Evolutionary conservation across 2,329 filamentous ascomycete genomes (phyloP), one percentile per base, ranked within the genome.

Genomic region (Stemphylium beticola): DNA sequence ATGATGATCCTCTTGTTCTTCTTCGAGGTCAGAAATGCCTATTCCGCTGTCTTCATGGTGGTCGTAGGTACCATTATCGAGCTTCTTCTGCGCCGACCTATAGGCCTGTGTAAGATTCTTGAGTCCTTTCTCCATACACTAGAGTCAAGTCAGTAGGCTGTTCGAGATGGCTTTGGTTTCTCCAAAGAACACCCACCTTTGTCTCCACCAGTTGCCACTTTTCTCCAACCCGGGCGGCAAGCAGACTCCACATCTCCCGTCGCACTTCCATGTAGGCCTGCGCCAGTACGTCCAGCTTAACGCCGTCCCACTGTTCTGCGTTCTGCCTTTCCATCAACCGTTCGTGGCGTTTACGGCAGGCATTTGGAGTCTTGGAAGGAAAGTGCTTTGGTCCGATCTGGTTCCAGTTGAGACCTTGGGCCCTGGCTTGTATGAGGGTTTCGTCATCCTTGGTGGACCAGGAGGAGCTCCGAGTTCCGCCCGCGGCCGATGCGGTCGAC

Each of bases 311-410:
- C 67, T 93, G 89, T 65, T 91, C 88, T 42, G 87, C 85, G 53
- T 87, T 86, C 71, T 81, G 71, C 62, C 88, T 86, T 77, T 93
- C 89, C 82, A 93, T 87, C 62, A 96, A 79, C 36, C 92, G 84
- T 77, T 96, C 92, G 68, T 96, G 91, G 50, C 92, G 86, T 78
- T 96, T 96, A 61, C 92, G 90, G 77, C 92, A 96, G 15, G 92
- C 92, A 73, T 95, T 95, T 54, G 88, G 77, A 11, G 82, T 83
- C 79, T 96, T 96, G 72, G 77, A 82, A 1, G 88, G 89, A 73
- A 96, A 96, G 76, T 91, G 86, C 58, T 83, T 85, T 57, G 82
- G 81, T 66, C 92, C 87, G 70, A 96, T 95, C 66, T 91, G 88
- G 49, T 85, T 84, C 92, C 92, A 96, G 76, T 93, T 93, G 72